Evolutionary conservation across 495 filamentous ascomycete species (phyloP), one percentile per base, ranked within the genome.

Genomic region (Aspergillus coremiiformis): DNA sequence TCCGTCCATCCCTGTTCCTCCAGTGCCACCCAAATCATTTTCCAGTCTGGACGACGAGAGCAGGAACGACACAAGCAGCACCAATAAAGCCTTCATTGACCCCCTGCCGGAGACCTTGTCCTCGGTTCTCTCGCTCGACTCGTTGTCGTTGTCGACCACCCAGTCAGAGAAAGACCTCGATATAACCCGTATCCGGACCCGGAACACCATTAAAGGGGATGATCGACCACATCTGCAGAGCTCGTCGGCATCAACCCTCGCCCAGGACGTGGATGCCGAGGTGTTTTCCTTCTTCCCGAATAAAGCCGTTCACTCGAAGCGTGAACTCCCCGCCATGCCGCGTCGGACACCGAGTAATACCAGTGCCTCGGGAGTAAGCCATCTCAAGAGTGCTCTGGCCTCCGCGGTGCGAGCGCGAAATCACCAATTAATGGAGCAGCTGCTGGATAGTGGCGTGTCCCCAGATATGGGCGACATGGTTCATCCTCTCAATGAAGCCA

Each of bases 381-480:
- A 47, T 8, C 19, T 53, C 5, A 45, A 45, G 1, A 53, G 35
- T 17, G 51, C 51, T 30, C 35, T 53, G 3, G 33, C 44, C 12
- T 52, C 53, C 49, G 74, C 78, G 2, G 58, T 79, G 5, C 66
- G 68, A 41, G 57, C 65, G 7, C 61, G 65, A 14, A 77, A 78
- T 46, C 69, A 75, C 47, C 66, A 72, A 23, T 44, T 72, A 17
- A 49, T 79, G 11, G 76, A 79, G 54, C 75, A 81, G 47, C 59
- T 81, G 6, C 63, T 81, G 11, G 70, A 79, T 35, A 66, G 70
- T 37, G 78, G 78, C 11, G 74, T 74, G 6, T 68, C 75, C 6
- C 60, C 76, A 3, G 68, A 78, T n/a, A 59, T 59, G 26, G 63
- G 62, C 0, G 63, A 67, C 3, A 61, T 69, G 5, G 52, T 57